A percentile compares a stretch with the other conserved stretches of the same genome.
Evolutionary conservation across 306 rosid species (phyloP).

Genomic region (Dicorynia guianensis): DNA sequence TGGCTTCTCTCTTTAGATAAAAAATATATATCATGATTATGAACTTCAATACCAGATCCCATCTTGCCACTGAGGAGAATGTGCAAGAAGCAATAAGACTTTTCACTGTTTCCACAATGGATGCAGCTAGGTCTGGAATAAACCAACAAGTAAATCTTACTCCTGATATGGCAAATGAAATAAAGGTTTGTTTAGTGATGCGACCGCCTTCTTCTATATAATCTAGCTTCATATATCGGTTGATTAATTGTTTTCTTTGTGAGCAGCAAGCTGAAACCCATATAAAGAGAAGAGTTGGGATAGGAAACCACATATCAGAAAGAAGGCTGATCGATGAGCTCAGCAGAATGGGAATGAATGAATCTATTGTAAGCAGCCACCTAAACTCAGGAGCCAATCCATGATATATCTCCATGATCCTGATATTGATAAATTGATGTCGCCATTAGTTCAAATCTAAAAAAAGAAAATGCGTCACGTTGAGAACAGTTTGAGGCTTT

Average conservation of each 20-base stretch:
- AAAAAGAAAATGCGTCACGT: neutral
- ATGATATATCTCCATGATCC: no score
- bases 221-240: slow-evolving; percentile 23
- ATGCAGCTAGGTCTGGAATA: slow-evolving; percentile 94
- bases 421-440: no score
- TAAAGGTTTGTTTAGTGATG: slow-evolving; percentile 68
- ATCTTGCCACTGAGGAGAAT: slow-evolving; percentile 80
- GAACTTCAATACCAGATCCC: slow-evolving; percentile 59
- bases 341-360: slow-evolving; percentile 93
- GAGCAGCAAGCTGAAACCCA: slow-evolving; percentile 98
- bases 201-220: slow-evolving; percentile 5
- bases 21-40: slow-evolving; percentile 2
- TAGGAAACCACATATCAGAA: slow-evolving; percentile 95
- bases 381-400: neutral
- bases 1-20: neutral
- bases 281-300: slow-evolving; percentile 97
- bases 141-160: slow-evolving; percentile 86
- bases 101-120: slow-evolving; percentile 93
- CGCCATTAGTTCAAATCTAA: slow-evolving; percentile 13
- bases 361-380: slow-evolving; percentile 74
- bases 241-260: slow-evolving; percentile 7
- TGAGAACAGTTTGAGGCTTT: slow-evolving; percentile 1
- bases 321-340: slow-evolving; percentile 94
- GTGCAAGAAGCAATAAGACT: slow-evolving; percentile 92
- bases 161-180: slow-evolving; percentile 87